Base-by-base conservation (phyloP, 2,329 filamentous ascomycete species). In the Podosphaera fusca region DNA sequence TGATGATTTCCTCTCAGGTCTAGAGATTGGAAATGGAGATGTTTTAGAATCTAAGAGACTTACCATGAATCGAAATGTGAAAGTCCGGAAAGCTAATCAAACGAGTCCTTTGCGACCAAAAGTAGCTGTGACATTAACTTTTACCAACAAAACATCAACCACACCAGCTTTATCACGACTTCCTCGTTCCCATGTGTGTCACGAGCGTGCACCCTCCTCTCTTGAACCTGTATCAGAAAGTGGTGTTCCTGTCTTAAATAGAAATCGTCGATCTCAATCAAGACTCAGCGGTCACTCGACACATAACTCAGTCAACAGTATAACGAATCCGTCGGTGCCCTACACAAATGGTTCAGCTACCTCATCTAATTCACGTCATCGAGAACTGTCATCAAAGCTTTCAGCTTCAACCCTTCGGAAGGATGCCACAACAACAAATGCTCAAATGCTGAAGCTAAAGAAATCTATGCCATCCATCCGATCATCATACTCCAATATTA, bases 211-310 rank as follows among this genome's bases (percentile, higher is more conserved):
- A 4, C 78, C 80, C 62, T 85, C 85, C 9, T 82, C 84, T 21
- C 75, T 96, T n/a, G 90, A 94, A 66, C 88, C 90, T 30, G 88
- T 96, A 4, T 94, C 87, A 45, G 90, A 96, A 70, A 88, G 82
- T 61, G 88, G 88, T 55, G 87, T 82, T 3, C 80, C 85, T 29
- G 77, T 85, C 53, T 72, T 74, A 47, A 78, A 75, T 59, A 71
- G 72, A 14, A 74, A 74, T 61, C 77, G 80, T 58, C 75, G 81
- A 61, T 79, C 84, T 47, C 78, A 80, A 59, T 86, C 83, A 2
- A 77, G 84, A 57, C 67, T 86, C 34, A 79, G 79, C 10, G 79
- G 80, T 6, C 84, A 89, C 67, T 79, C 80, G 9, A 71, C 80
- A 14, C 81, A 87, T 63, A 81, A 82, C 10, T 87, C 84, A 21